These are phyloP conservation scores for Plicaturopsis crispa DNA, from an alignment of 768 basidiomycete genomes.

Conservation along the genomic window DNA sequence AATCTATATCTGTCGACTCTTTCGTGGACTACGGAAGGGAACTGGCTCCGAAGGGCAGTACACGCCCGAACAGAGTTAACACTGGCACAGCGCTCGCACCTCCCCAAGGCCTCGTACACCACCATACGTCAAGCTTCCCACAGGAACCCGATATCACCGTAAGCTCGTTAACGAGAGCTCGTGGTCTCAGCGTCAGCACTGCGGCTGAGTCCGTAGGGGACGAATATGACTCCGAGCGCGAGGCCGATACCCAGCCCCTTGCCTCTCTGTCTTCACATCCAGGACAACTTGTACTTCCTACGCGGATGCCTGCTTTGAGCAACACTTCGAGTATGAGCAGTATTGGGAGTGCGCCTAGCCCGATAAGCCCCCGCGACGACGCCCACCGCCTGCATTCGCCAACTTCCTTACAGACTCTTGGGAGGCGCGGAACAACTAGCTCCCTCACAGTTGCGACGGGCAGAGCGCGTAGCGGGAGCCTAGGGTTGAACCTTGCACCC, in stretches of 20 bases:
- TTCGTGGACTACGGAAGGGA: conserved; percentile 44
- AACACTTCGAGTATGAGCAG: conserved; percentile 30
- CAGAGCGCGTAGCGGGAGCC: conserved; percentile 54
- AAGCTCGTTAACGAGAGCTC: conserved; percentile 28
- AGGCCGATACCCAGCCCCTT: no score
- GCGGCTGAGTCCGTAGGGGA: conserved; percentile 38
- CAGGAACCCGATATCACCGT: conserved; percentile 16
- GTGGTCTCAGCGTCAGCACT: conserved; percentile 51
- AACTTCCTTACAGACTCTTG: conserved; percentile 29
- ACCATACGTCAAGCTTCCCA: conserved; percentile 13
- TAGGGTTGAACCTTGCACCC: conserved; percentile 31
- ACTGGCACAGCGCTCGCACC: conserved; percentile 27
- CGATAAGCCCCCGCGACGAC: conserved; percentile 29
- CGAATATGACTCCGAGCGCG: conserved; percentile 30
- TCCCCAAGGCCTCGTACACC: conserved; percentile 21
- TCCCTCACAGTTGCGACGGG: conserved; percentile 28
- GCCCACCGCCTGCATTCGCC: conserved; percentile 28
- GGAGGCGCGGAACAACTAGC: conserved; percentile 17
- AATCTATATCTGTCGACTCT: conserved; percentile 75
- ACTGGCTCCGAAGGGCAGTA: conserved; percentile 19
- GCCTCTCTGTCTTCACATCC: no score
- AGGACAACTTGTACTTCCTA: conserved; percentile 57
- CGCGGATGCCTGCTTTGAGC: conserved; percentile 38
- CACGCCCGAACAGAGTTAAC: conserved; percentile 30
- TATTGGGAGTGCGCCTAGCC: conserved; percentile 26